Evolutionary conservation across 768 basidiomycete species (phyloP).

Genomic region (Termitomyces sp.): DNA sequence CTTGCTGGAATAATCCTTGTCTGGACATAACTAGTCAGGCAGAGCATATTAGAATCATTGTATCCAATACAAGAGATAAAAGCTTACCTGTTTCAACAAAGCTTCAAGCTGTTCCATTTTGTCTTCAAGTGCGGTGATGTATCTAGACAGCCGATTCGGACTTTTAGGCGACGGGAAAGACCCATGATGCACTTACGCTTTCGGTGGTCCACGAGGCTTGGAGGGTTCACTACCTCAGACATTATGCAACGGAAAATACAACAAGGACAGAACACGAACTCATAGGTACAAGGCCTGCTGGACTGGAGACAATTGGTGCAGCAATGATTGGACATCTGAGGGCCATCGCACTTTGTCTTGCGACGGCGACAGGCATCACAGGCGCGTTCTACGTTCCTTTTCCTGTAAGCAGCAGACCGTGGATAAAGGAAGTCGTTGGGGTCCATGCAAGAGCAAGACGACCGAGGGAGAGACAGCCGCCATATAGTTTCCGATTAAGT

Average conservation of each 20-base stretch:
- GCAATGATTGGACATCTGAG: slow-evolving; percentile 39
- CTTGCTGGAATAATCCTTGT: slow-evolving; percentile 53
- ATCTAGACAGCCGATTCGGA: slow-evolving; percentile 26
- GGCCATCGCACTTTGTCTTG: slow-evolving; percentile 59
- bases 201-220: slow-evolving; percentile 61
- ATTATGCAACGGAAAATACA: not conserved
- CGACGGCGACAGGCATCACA: slow-evolving; percentile 55
- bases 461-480: slow-evolving; percentile 3
- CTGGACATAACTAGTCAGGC: slow-evolving; percentile 49
- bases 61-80: not conserved
- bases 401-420: slow-evolving; percentile 20
- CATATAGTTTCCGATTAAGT: slow-evolving; percentile 9
- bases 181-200: slow-evolving; percentile 48
- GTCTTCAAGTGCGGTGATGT: slow-evolving; percentile 55
- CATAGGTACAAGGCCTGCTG: slow-evolving; percentile 51
- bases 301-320: slow-evolving; percentile 55
- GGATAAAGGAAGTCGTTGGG: not conserved
- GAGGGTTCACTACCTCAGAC: slow-evolving; percentile 45
- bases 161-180: not conserved
- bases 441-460: slow-evolving; percentile 11
- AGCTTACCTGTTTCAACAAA: slow-evolving; percentile 43
- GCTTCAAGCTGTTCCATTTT: slow-evolving; percentile 50
- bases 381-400: slow-evolving; percentile 46
- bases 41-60: not conserved
- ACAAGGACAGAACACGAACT: slow-evolving; percentile 31